Conservation (phyloP, 1,284 basidiomycete species). For the Ceratobasidium sp. region DNA sequence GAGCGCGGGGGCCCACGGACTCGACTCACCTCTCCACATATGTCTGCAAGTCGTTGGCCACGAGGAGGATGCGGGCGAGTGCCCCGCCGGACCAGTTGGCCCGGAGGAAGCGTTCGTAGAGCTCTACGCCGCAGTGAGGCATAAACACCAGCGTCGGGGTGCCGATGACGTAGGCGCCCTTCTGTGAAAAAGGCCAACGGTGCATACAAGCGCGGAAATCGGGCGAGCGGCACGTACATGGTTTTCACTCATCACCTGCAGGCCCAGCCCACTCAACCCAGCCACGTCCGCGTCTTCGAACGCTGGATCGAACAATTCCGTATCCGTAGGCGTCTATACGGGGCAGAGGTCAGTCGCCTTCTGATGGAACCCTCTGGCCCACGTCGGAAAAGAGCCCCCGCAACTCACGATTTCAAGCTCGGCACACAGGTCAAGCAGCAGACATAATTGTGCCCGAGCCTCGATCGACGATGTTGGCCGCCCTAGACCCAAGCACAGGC, state of each 20-base stretch:
- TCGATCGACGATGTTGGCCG: conserved; percentile 69
- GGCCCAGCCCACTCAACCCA: conserved; percentile 63
- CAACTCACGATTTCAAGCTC: conserved; percentile 67
- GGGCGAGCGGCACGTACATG: conserved; percentile 59
- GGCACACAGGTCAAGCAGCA: conserved; percentile 67
- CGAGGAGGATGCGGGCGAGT: conserved; percentile 58
- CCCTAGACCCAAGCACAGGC: conserved; percentile 74
- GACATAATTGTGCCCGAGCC: conserved; percentile 72
- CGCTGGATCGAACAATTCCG: conserved; percentile 74
- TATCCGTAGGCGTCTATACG: conserved; percentile 60
- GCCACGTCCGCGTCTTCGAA: conserved; percentile 68
- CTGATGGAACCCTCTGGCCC: conserved; percentile 21
- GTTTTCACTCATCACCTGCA: conserved; percentile 64
- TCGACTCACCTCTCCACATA: conserved; percentile 55
- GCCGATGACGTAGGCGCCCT: conserved; percentile 53
- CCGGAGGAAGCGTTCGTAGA: conserved; percentile 72
- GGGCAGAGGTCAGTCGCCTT: conserved; percentile 50
- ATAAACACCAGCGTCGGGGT: conserved; percentile 72
- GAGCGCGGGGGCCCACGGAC: conserved; percentile 49
- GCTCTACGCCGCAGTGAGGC: conserved; percentile 77
- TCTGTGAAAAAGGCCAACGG: conserved; percentile 38
- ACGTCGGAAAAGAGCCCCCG: no score
- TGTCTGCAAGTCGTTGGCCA: conserved; percentile 61
- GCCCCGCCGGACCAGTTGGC: conserved; percentile 66
- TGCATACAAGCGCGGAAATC: conserved; percentile 2